Conservation (phyloP, 2,329 filamentous ascomycete species). For the Alternaria panax region DNA sequence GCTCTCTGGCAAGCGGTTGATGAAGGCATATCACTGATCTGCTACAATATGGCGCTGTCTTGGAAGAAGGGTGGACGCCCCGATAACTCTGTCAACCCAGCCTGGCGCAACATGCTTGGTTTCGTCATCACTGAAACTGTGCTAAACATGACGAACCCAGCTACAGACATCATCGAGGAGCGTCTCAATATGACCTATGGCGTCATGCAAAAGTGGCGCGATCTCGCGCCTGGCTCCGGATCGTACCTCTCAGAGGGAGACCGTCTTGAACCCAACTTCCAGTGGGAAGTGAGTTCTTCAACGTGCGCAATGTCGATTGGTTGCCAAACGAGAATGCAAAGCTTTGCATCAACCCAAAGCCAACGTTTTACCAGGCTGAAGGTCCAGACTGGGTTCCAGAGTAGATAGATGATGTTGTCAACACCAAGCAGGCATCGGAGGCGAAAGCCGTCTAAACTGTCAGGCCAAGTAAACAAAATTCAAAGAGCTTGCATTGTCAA, state of each 20-base stretch:
- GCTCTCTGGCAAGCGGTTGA: neutral
- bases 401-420: neutral
- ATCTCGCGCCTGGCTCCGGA: neutral
- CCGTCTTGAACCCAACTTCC: neutral
- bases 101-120: constrained; percentile 3
- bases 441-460: neutral
- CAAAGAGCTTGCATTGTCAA: neutral
- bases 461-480: neutral
- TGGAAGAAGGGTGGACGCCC: constrained; percentile 4
- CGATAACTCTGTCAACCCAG: constrained; percentile 6
- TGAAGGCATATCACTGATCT: neutral
- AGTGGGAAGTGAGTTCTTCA: constrained; percentile 1
- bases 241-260: constrained; percentile 1
- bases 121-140: neutral
- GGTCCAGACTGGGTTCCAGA: neutral
- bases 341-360: neutral
- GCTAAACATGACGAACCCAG: neutral
- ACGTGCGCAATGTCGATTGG: neutral
- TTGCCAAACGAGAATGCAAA: neutral
- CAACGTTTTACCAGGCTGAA: neutral
- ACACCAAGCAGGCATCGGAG: neutral
- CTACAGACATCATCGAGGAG: neutral
- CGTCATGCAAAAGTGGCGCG: neutral
- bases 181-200: constrained; percentile 2
- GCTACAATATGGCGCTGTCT: constrained; percentile 2